Conservation (phyloP, 2,329 filamentous ascomycete species). For the Epichloe sp. region DNA sequence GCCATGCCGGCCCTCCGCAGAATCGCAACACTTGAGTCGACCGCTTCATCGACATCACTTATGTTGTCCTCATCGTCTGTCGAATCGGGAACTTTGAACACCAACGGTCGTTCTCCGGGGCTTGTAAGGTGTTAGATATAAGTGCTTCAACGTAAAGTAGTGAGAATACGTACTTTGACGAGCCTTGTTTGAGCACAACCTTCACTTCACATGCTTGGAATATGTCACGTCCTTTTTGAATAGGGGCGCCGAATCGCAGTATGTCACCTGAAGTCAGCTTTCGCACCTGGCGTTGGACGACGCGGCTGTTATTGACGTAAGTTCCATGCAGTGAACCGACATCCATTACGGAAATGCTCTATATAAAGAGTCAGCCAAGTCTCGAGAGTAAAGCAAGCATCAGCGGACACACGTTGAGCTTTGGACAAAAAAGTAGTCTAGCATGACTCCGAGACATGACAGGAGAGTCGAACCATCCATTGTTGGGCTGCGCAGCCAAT, state of each 20-base stretch:
- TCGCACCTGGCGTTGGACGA: conserved; percentile 9
- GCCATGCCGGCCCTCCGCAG: conserved; percentile 17
- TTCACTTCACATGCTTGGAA: conserved; percentile 27
- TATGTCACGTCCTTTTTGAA: conserved; percentile 19
- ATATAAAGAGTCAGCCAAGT: conserved; percentile 9
- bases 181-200: conserved; percentile 18
- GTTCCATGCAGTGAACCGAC: conserved; percentile 40
- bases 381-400: background rate
- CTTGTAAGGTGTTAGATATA: conserved; percentile 8
- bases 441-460: conserved; percentile 62
- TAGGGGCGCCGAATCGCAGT: conserved; percentile 23
- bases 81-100: conserved; percentile 31
- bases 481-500: conserved; percentile 29
- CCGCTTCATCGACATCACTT: conserved; percentile 15
- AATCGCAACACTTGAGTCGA: conserved; percentile 15
- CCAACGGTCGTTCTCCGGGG: conserved; percentile 14
- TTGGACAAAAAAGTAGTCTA: conserved; percentile 31
- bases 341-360: conserved; percentile 35
- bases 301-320: conserved; percentile 24
- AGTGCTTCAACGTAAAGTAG: background rate
- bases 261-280: conserved; percentile 17
- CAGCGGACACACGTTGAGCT: conserved; percentile 26
- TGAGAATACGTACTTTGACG: conserved; percentile 10
- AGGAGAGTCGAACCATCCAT: conserved; percentile 57
- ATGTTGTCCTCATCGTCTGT: conserved; percentile 19